Evolutionary conservation across 2,329 filamentous ascomycete genomes (phyloP).

Genomic region (Rugonectria rugulosa): DNA sequence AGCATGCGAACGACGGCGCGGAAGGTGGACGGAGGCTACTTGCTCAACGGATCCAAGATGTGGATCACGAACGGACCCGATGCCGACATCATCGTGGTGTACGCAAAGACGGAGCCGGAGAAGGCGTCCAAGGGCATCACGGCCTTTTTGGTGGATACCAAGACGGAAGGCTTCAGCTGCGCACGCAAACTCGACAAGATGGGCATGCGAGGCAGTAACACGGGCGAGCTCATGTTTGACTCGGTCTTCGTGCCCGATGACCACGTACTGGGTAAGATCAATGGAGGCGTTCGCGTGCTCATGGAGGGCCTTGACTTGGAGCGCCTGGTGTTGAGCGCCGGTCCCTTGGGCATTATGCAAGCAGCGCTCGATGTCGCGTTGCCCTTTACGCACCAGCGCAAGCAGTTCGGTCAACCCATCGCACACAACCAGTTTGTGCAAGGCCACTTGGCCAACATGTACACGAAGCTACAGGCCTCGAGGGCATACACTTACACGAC

Average conservation of each 20-base stretch:
- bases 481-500: conserved; percentile 89
- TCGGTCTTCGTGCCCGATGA: conserved; percentile 86
- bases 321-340: conserved; percentile 87
- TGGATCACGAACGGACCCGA: conserved; percentile 99
- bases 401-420: conserved; percentile 87
- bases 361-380: conserved; percentile 84
- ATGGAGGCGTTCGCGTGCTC: conserved; percentile 86
- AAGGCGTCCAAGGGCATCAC: conserved; percentile 90
- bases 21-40: conserved; percentile 81
- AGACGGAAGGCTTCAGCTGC: conserved; percentile 79
- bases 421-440: conserved; percentile 94
- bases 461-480: conserved; percentile 87
- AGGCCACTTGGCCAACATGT: conserved; percentile 95
- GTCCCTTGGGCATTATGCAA: conserved; percentile 94
- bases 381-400: conserved; percentile 87
- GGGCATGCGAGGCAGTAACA: conserved; percentile 97
- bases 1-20: conserved; percentile 90
- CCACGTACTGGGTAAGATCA: conserved; percentile 80
- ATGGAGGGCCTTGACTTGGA: conserved; percentile 98
- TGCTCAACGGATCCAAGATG: conserved; percentile 94
- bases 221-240: conserved; percentile 91
- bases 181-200: conserved; percentile 95
- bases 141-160: conserved; percentile 85
- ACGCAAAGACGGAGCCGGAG: conserved; percentile 89
- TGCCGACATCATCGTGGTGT: conserved; percentile 93